These are phyloP conservation scores for Schizophyllum amplum DNA, from an alignment of 1,284 basidiomycete genomes.

Conservation along the genomic window DNA sequence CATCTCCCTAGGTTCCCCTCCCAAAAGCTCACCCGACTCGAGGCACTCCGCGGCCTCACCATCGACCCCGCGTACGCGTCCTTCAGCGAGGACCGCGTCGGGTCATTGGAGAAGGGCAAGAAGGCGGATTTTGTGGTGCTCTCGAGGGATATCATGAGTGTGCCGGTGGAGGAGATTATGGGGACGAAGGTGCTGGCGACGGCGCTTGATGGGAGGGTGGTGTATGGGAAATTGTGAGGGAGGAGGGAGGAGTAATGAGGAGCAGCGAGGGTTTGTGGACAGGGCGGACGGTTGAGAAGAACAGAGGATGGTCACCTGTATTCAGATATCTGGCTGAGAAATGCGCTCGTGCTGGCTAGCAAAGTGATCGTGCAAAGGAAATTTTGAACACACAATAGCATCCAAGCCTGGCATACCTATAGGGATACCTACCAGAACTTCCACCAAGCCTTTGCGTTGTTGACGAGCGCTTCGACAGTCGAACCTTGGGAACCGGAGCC, in stretches of 20 bases:
- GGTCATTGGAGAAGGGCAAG: slow-evolving; percentile 71
- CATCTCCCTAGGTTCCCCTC: slow-evolving; percentile 65
- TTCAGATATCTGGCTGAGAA: too few relatives aligned
- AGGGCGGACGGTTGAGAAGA: background rate
- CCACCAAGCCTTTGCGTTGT: too few relatives aligned
- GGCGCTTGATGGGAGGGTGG: slow-evolving; percentile 68
- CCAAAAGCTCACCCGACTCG: slow-evolving; percentile 65
- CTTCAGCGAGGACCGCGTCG: slow-evolving; percentile 67
- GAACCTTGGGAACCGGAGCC: too few relatives aligned
- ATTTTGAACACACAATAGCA: too few relatives aligned
- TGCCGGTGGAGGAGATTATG: slow-evolving; percentile 55
- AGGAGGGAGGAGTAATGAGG: background rate
- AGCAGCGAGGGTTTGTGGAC: background rate
- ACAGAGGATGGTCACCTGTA: too few relatives aligned
- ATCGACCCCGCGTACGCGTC: slow-evolving; percentile 82
- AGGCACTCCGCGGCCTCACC: slow-evolving; percentile 65
- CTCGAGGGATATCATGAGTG: slow-evolving; percentile 74
- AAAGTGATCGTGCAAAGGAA: too few relatives aligned
- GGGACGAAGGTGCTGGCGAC: slow-evolving; percentile 68
- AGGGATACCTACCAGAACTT: background rate
- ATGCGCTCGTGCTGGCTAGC: too few relatives aligned
- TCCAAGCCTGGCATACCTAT: too few relatives aligned
- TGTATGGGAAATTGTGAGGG: slow-evolving; percentile 44
- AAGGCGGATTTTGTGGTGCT: slow-evolving; percentile 79
- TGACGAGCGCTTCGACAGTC: too few relatives aligned